phyloP scores from a whole-genome alignment of 176 grass and related monocot genomes.

The barley (Hordeum vulgare) region MorexV3_pseudomolecules_assembly NC_058518.1:513124669-513125168 shows the following conservation, averaged over 20 bases:
- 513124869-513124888: neutral
- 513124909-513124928: constrained; percentile 33
- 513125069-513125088: too few species aligned
- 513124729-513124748: constrained; percentile 36
- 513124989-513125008: constrained; percentile 77
- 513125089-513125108: too few species aligned
- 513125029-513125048: constrained; percentile 9
- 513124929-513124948: constrained; percentile 46
- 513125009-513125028: constrained; percentile 44
- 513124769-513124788: constrained; percentile 26
- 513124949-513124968: constrained; percentile 42
- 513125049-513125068: too few species aligned
- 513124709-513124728: constrained; percentile 30
- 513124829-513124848: constrained; percentile 41
- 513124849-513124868: constrained; percentile 37
- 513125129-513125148: neutral
- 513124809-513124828: constrained; percentile 37
- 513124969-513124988: constrained; percentile 10
- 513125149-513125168: neutral
- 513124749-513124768: constrained; percentile 47
- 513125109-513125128: too few species aligned
- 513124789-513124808: constrained; percentile 69
- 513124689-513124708: constrained; percentile 49
- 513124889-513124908: constrained; percentile 9
- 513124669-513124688: constrained; percentile 13